Evolutionary conservation across 352 stramenopile genomes (phyloP).

Genomic region (Phytophthora vignae): DNA sequence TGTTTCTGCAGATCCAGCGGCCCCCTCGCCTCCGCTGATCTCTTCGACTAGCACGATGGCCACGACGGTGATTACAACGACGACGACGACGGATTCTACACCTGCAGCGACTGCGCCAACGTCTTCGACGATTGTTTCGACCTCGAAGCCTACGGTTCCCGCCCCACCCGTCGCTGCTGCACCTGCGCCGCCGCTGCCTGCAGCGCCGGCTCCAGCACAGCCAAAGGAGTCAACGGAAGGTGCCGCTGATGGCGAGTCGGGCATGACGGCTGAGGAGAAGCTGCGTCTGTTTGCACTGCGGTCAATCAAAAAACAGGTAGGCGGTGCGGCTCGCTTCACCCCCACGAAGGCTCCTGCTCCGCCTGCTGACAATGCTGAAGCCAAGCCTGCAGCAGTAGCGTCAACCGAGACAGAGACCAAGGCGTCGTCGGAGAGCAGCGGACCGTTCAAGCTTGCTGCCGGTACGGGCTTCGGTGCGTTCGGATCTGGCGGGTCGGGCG

Average conservation of each 20-base stretch:
- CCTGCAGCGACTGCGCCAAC: slow-evolving; percentile 12
- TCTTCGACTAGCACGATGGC: slow-evolving; percentile 19
- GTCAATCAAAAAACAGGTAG: slow-evolving; percentile 76
- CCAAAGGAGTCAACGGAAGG: slow-evolving; percentile 22
- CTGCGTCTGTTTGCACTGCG: slow-evolving; percentile 69
- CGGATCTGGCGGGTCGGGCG: slow-evolving; percentile 57
- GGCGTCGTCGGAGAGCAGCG: slow-evolving; percentile 24
- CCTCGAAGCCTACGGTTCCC: slow-evolving; percentile 25
- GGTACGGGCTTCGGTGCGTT: slow-evolving; percentile 51
- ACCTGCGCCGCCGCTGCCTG: slow-evolving; percentile 19
- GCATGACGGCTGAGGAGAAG: slow-evolving; percentile 64
- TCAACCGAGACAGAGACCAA: slow-evolving; percentile 27
- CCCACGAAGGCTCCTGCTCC: slow-evolving; percentile 30
- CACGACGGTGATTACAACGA: slow-evolving; percentile 28
- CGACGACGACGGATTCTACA: slow-evolving; percentile 10
- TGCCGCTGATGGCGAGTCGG: slow-evolving; percentile 16
- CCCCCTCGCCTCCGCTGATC: slow-evolving; percentile 17
- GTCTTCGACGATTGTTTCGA: slow-evolving; percentile 17
- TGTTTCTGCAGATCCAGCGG: slow-evolving; percentile 3
- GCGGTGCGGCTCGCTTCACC: slow-evolving; percentile 32
- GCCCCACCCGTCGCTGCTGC: slow-evolving; percentile 8
- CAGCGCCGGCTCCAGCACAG: slow-evolving; percentile 16
- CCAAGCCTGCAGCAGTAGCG: slow-evolving; percentile 27
- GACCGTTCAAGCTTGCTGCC: slow-evolving; percentile 46
- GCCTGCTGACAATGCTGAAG: slow-evolving; percentile 22